phyloP scores from a whole-genome alignment of 495 filamentous ascomycete genomes.

The Jackrogersella multiformis region DNA sequence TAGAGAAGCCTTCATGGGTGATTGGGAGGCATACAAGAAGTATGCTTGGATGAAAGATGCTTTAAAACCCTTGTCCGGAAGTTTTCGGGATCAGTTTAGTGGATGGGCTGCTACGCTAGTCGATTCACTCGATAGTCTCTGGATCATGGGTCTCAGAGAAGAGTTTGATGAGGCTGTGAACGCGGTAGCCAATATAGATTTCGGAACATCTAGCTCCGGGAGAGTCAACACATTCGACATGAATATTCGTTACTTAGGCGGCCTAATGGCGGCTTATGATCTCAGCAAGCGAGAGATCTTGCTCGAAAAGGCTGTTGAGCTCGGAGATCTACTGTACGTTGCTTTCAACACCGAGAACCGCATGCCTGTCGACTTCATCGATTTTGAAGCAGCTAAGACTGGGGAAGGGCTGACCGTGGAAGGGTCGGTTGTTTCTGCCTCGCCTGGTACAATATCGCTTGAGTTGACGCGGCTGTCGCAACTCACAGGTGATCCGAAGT shows the following conservation, averaged over 20 bases:
- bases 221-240: conserved; percentile 82
- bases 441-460: conserved; percentile 69
- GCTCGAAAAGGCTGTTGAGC: conserved; percentile 80
- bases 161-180: conserved; percentile 86
- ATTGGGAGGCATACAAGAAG: conserved; percentile 79
- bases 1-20: conserved; percentile 70
- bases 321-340: conserved; percentile 83
- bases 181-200: conserved; percentile 80
- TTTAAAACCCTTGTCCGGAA: conserved; percentile 70
- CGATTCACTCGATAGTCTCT: conserved; percentile 85
- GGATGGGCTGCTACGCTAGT: conserved; percentile 93
- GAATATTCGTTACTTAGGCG: conserved; percentile 83
- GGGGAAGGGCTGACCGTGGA: conserved; percentile 48
- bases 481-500: conserved; percentile 83
- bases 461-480: conserved; percentile 90
- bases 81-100: conserved; percentile 74
- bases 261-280: conserved; percentile 81
- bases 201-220: conserved; percentile 65
- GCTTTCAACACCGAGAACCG: conserved; percentile 89
- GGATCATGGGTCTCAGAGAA: conserved; percentile 87
- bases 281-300: conserved; percentile 75
- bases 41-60: conserved; percentile 86
- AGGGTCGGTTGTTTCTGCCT: conserved; percentile 46
- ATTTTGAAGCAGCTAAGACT: conserved; percentile 60
- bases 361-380: conserved; percentile 75